phyloP scores from a whole-genome alignment of 176 grass and related monocot genomes.

The Phoenix roebelenii region DNA sequence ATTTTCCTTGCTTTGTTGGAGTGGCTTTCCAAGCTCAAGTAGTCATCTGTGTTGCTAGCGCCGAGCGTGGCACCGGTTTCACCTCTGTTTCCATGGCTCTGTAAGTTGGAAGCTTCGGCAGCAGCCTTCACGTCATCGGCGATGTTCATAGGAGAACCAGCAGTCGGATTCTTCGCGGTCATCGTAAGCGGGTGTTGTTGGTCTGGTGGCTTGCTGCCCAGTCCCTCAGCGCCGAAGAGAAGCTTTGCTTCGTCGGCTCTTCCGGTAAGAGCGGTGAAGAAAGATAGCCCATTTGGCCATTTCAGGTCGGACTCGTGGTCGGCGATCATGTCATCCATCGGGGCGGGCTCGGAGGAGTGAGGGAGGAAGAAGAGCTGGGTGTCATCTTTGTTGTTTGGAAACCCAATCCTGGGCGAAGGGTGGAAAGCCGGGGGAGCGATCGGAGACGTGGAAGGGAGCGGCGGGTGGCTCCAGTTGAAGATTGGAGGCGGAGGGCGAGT shows the following conservation, averaged over 20 bases:
- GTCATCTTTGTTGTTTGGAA: slow-evolving; percentile 22
- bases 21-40: slow-evolving; percentile 72
- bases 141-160: no score
- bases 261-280: slow-evolving; percentile 93
- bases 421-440: slow-evolving; percentile 37
- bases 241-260: slow-evolving; percentile 70
- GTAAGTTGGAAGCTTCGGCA: slow-evolving; percentile 17
- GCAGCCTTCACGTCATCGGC: slow-evolving; percentile 22
- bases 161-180: not conserved
- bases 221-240: slow-evolving; percentile 31
- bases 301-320: slow-evolving; percentile 48
- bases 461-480: slow-evolving; percentile 39
- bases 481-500: slow-evolving; percentile 31
- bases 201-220: not conserved
- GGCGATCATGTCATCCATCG: slow-evolving; percentile 56
- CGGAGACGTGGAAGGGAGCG: slow-evolving; percentile 27
- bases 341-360: slow-evolving; percentile 27
- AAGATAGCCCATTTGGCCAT: slow-evolving; percentile 92
- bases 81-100: slow-evolving; percentile 21
- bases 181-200: not conserved
- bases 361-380: slow-evolving; percentile 42
- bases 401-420: slow-evolving; percentile 18
- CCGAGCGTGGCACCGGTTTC: not conserved
- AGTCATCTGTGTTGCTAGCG: slow-evolving; percentile 52
- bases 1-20: slow-evolving; percentile 65